Percentiles rank a stretch among this genome's conserved stretches.
These are phyloP conservation scores for Isatis tinctoria DNA, from an alignment of 345 rosid genomes.

Conservation along the genomic window DNA sequence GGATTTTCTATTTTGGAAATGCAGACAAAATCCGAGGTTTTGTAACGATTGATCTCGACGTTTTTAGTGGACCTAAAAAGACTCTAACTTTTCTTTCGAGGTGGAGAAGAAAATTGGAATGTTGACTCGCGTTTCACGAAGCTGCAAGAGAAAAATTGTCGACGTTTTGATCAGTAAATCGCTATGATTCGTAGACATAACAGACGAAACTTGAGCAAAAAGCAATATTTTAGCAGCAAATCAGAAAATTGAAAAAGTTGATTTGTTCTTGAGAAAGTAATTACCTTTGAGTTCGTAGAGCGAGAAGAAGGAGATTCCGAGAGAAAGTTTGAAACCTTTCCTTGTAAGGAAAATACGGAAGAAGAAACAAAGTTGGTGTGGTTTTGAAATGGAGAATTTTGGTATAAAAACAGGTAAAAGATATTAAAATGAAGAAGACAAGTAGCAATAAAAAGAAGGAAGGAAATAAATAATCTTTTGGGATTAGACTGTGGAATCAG, in stretches of 20 bases:
- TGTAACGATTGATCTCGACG: not conserved
- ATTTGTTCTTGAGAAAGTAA: not conserved
- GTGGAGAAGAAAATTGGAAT: not conserved
- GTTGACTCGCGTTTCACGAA: not conserved
- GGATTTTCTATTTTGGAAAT: not conserved
- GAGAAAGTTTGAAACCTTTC: not conserved
- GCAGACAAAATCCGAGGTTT: not conserved
- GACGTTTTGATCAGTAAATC: not conserved
- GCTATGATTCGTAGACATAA: not conserved
- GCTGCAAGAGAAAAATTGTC: conserved; percentile 1
- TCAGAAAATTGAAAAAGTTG: not conserved
- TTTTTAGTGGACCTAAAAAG: not conserved
- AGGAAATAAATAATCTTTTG: not conserved
- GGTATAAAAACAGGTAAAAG: conserved; percentile 12
- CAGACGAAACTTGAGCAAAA: not conserved
- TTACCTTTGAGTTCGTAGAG: conserved; percentile 3
- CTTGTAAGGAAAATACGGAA: conserved; percentile 16
- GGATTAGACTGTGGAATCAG: conserved; percentile 26
- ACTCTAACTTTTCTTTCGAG: not conserved
- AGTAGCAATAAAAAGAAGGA: not conserved
- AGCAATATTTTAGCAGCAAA: not conserved
- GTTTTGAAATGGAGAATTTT: not conserved
- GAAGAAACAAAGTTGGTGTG: conserved; percentile 7
- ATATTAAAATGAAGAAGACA: conserved; percentile 13
- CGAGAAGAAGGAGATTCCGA: not conserved